Evolutionary conservation across 2,329 filamentous ascomycete species (phyloP).

Genomic region (Talaromyces sp.): DNA sequence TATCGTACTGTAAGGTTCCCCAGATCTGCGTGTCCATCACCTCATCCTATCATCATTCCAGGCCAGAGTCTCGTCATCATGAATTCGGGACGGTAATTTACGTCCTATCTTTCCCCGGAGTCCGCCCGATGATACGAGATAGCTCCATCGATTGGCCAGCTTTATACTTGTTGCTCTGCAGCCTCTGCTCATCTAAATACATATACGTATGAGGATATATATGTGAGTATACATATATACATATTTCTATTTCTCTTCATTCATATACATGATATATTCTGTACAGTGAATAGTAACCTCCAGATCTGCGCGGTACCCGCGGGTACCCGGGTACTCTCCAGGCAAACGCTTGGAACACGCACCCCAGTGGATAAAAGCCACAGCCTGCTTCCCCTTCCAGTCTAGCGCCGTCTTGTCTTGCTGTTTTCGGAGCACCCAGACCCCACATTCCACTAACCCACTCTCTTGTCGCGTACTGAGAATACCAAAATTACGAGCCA

Average conservation of each 20-base stretch:
- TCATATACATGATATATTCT: too few species aligned
- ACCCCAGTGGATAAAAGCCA: slow-evolving; percentile 5
- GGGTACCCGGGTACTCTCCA: not conserved
- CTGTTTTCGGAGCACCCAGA: not conserved
- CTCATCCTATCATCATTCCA: slow-evolving; percentile 15
- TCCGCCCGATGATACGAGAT: too few species aligned
- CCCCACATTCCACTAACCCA: slow-evolving; percentile 35
- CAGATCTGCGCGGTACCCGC: slow-evolving; percentile 16
- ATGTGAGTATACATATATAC: too few species aligned
- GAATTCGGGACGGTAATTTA: not conserved
- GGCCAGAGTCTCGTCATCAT: slow-evolving; percentile 9
- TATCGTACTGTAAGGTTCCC: not conserved
- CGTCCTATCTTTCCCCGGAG: too few species aligned
- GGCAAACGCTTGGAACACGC: slow-evolving; percentile 1
- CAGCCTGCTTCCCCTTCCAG: not conserved
- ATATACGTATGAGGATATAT: too few species aligned
- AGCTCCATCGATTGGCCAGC: too few species aligned
- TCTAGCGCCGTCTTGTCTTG: not conserved
- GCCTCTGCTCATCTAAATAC: too few species aligned
- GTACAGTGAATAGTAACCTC: not conserved
- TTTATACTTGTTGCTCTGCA: too few species aligned
- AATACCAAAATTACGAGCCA: slow-evolving; percentile 11
- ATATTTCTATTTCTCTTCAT: too few species aligned
- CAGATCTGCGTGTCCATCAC: slow-evolving; percentile 14
- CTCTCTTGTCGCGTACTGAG: slow-evolving; percentile 4